A percentile compares a stretch with the other conserved stretches of the same genome.
Conservation (phyloP, 495 filamentous ascomycete species). For the Penicillium macrosclerotiorum region DNA sequence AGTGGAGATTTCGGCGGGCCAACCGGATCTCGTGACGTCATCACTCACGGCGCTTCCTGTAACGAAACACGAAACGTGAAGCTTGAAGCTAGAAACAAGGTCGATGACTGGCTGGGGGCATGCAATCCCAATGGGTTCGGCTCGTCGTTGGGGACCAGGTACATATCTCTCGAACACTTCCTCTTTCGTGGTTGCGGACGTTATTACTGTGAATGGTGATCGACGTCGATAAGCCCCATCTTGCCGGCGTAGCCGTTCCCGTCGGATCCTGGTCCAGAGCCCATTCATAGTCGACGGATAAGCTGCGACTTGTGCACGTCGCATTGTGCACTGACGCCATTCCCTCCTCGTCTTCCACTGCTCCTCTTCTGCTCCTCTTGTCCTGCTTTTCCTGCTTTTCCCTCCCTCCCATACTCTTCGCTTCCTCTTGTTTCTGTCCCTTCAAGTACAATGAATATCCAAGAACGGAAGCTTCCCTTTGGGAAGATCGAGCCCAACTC, state of each 20-base stretch:
- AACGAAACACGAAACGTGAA: too few species aligned
- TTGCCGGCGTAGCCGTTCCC: slow-evolving; percentile 24
- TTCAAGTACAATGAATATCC: slow-evolving; percentile 28
- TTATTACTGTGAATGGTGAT: slow-evolving; percentile 1
- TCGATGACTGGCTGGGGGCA: too few species aligned
- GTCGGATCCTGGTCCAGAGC: slow-evolving; percentile 1
- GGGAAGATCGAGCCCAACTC: slow-evolving; percentile 65
- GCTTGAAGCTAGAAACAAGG: too few species aligned
- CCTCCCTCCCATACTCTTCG: background rate
- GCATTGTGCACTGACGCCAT: slow-evolving; percentile 20
- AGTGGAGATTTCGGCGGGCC: slow-evolving; percentile 10
- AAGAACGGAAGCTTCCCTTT: slow-evolving; percentile 43
- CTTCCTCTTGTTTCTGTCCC: slow-evolving; percentile 1
- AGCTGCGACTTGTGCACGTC: too few species aligned
- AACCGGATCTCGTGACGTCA: slow-evolving; percentile 26
- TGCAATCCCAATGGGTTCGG: too few species aligned
- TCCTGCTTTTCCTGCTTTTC: background rate
- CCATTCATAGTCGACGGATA: slow-evolving; percentile 2
- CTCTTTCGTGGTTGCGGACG: too few species aligned
- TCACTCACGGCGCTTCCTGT: background rate
- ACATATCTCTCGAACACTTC: too few species aligned
- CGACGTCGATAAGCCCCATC: slow-evolving; percentile 8
- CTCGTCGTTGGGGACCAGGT: background rate
- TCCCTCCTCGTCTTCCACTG: background rate
- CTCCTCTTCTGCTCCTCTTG: background rate